Conservation (phyloP, 2,329 filamentous ascomycete species). For the Exophiala mesophila region DNA sequence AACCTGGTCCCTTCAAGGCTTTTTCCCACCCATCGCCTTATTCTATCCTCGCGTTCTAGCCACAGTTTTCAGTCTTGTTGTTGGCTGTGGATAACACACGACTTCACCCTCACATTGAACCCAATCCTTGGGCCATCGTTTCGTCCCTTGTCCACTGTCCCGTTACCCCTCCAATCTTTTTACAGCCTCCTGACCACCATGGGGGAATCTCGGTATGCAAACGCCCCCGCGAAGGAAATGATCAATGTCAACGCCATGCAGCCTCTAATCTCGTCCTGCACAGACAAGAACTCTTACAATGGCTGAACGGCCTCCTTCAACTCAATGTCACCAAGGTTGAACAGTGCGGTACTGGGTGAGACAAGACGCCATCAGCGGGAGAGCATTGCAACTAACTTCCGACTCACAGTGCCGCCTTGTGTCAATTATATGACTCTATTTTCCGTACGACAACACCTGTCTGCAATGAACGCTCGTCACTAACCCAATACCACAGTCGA, state of each 20-base stretch:
- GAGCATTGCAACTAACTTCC: too few species aligned
- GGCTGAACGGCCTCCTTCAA: conserved; percentile 96
- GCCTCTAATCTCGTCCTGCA: too few species aligned
- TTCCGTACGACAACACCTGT: conserved; percentile 56
- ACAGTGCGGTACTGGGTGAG: conserved; percentile 96
- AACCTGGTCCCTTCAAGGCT: too few species aligned
- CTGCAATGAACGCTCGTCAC: conserved; percentile 8
- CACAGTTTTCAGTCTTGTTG: too few species aligned
- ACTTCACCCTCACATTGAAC: too few species aligned
- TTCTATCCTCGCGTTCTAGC: too few species aligned
- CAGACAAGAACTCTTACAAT: conserved; percentile 93
- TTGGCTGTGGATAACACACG: too few species aligned
- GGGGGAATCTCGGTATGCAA: conserved; percentile 58
- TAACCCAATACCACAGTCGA: conserved; percentile 53
- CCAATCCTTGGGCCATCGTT: conserved; percentile 2
- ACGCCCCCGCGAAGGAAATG: conserved; percentile 4
- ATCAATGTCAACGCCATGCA: conserved; percentile 11
- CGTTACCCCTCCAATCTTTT: too few species aligned
- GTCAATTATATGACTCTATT: conserved; percentile 98
- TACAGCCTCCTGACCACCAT: too few species aligned
- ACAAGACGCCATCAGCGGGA: too few species aligned
- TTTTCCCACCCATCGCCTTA: too few species aligned
- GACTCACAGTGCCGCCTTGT: conserved; percentile 60
- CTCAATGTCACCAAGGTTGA: conserved; percentile 98
- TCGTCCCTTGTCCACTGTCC: not conserved